Percentiles rank a stretch among this genome's conserved stretches.
Conservation (phyloP, 2,329 filamentous ascomycete genomes). For the Scorias spongiosa region DNA sequence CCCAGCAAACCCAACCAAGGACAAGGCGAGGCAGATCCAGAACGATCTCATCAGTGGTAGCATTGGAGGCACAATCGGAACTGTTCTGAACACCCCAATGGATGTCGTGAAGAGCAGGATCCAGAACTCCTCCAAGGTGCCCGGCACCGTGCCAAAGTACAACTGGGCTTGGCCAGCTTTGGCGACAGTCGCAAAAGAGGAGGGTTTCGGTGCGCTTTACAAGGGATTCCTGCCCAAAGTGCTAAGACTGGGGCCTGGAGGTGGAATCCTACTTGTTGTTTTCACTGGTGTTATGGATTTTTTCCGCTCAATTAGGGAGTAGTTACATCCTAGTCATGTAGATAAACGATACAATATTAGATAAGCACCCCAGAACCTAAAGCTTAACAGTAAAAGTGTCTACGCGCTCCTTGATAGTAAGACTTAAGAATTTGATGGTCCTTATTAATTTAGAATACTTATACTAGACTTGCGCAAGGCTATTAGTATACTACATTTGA, state of each 20-base stretch:
- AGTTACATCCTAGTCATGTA: constrained; percentile 6
- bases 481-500: too few species aligned
- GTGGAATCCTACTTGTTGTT: constrained; percentile 64
- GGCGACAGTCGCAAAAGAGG: constrained; percentile 76
- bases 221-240: constrained; percentile 98
- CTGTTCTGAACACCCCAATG: constrained; percentile 85
- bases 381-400: too few species aligned
- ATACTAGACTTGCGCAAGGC: too few species aligned
- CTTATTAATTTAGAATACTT: too few species aligned
- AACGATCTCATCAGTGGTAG: constrained; percentile 82
- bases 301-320: constrained; percentile 55
- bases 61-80: constrained; percentile 79
- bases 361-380: too few species aligned
- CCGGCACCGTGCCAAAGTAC: constrained; percentile 81
- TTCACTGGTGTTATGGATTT: constrained; percentile 87
- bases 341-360: too few species aligned
- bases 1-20: constrained; percentile 51
- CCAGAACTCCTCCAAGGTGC: constrained; percentile 74
- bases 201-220: constrained; percentile 83
- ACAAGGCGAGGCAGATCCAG: constrained; percentile 64
- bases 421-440: too few species aligned
- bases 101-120: constrained; percentile 98
- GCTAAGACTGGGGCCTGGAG: constrained; percentile 55
- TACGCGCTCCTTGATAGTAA: too few species aligned
- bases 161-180: constrained; percentile 94